phyloP scores from a whole-genome alignment of 495 filamentous ascomycete species.

The Xylaria curta region DNA sequence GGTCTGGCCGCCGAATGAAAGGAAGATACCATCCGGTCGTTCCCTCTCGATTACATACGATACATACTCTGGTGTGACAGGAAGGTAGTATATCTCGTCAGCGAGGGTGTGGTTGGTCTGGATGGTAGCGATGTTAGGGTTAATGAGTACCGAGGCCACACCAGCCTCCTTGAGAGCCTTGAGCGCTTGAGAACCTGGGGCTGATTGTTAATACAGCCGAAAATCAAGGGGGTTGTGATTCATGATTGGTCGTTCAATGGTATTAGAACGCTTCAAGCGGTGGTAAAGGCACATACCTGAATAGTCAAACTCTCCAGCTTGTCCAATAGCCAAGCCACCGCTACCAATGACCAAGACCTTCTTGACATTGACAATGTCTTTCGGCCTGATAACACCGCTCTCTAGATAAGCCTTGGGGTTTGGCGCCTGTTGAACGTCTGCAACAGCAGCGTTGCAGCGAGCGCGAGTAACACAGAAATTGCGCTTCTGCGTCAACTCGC shows the following conservation, averaged over 20 bases:
- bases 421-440: slow-evolving; percentile 66
- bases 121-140: slow-evolving; percentile 98
- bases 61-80: slow-evolving; percentile 94
- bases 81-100: slow-evolving; percentile 98
- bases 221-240: slow-evolving; percentile 36
- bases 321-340: slow-evolving; percentile 96
- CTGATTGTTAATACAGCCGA: slow-evolving; percentile 22
- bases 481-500: slow-evolving; percentile 45
- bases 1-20: slow-evolving; percentile 97
- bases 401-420: slow-evolving; percentile 86
- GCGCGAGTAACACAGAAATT: slow-evolving; percentile 47
- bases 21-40: slow-evolving; percentile 93
- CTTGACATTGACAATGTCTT: slow-evolving; percentile 85
- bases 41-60: slow-evolving; percentile 96
- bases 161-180: slow-evolving; percentile 98
- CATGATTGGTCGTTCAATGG: slow-evolving; percentile 23
- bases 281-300: slow-evolving; percentile 67
- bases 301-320: slow-evolving; percentile 99
- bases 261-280: not conserved
- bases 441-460: slow-evolving; percentile 37
- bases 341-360: slow-evolving; percentile 98
- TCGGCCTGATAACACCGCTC: slow-evolving; percentile 80
- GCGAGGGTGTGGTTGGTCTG: slow-evolving; percentile 95
- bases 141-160: slow-evolving; percentile 94
- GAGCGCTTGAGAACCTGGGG: slow-evolving; percentile 87